Percentiles rank a stretch among this genome's conserved stretches.
phyloP scores from a whole-genome alignment of 208 protist species.

The Novymonas esmeraldas region DNA sequence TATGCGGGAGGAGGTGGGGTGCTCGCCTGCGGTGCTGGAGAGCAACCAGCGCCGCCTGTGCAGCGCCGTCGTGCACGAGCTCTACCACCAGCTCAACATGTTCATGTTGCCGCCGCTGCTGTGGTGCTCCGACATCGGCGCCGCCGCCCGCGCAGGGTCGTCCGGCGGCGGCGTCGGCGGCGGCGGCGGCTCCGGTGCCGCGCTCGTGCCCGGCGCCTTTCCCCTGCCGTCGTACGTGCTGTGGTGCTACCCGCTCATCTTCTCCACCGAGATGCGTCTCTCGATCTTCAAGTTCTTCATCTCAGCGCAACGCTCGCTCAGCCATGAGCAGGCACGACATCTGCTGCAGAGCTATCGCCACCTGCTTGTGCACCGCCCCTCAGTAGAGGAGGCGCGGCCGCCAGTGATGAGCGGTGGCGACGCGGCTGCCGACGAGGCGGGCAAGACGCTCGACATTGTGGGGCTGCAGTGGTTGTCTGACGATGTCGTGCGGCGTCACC shows the following conservation, averaged over 20 bases:
- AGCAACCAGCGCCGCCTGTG: conserved; percentile 55
- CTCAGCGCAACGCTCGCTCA: conserved; percentile 47
- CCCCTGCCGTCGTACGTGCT: conserved; percentile 61
- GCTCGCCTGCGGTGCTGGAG: conserved; percentile 12
- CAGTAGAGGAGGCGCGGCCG: not conserved
- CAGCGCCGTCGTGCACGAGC: conserved; percentile 74
- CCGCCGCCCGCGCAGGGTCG: not conserved
- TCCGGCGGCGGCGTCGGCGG: not conserved
- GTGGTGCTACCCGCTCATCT: conserved; percentile 72
- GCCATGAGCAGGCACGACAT: conserved; percentile 15
- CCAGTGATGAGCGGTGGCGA: not conserved
- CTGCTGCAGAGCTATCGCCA: conserved; percentile 20
- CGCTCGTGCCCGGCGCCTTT: conserved; percentile 13
- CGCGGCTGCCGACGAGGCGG: not conserved
- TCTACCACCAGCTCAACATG: conserved; percentile 58
- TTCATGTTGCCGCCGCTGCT: conserved; percentile 64
- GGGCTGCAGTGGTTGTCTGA: conserved; percentile 55
- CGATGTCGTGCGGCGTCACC: conserved; percentile 27
- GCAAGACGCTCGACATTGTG: conserved; percentile 32
- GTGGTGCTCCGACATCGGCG: conserved; percentile 30
- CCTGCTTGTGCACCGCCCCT: conserved; percentile 19
- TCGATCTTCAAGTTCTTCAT: conserved; percentile 65
- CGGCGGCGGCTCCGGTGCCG: not conserved
- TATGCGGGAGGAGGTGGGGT: conserved; percentile 12
- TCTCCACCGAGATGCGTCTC: conserved; percentile 63